A percentile compares a stretch with the other conserved stretches of the same genome.
Conservation (phyloP, 768 basidiomycete genomes). For the Leccinum sublutescens region DNA sequence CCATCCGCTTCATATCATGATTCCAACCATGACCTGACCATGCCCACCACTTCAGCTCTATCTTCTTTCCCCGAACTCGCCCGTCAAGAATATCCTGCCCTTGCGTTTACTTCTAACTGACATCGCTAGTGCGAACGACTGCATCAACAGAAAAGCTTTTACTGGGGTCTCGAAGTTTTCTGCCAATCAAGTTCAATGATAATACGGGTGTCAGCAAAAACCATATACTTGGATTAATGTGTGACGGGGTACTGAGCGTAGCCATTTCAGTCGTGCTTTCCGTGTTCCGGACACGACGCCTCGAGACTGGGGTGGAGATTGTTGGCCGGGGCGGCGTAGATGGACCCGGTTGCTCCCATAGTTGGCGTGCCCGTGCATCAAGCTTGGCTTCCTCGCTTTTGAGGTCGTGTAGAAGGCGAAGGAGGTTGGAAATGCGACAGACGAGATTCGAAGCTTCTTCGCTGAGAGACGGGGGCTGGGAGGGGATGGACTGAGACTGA, state of each 20-base stretch:
- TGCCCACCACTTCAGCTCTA: neutral
- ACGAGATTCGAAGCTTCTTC: constrained; percentile 11
- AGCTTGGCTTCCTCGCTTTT: constrained; percentile 22
- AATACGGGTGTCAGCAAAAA: neutral
- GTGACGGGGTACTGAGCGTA: constrained; percentile 3
- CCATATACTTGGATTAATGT: constrained; percentile 11
- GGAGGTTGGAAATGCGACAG: constrained; percentile 16
- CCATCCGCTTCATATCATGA: neutral
- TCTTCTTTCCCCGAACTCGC: constrained; percentile 17
- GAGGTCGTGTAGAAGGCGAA: constrained; percentile 22
- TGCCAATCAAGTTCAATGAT: constrained; percentile 1
- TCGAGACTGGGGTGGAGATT: constrained; percentile 3
- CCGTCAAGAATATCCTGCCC: constrained; percentile 20
- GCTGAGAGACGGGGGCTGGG: constrained; percentile 7
- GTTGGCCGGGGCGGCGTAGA: neutral
- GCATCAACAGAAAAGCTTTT: constrained; percentile 18
- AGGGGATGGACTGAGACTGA: neutral
- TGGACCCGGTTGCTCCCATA: constrained; percentile 3
- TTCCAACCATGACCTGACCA: neutral
- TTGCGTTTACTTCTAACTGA: constrained; percentile 25
- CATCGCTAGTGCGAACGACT: constrained; percentile 20
- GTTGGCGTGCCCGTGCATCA: constrained; percentile 14
- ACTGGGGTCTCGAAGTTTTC: constrained; percentile 21
- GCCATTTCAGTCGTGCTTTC: neutral
- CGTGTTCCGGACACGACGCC: neutral